Evolutionary conservation across 768 basidiomycete species (phyloP).

Genomic region (Boletus pseudopeckii): DNA sequence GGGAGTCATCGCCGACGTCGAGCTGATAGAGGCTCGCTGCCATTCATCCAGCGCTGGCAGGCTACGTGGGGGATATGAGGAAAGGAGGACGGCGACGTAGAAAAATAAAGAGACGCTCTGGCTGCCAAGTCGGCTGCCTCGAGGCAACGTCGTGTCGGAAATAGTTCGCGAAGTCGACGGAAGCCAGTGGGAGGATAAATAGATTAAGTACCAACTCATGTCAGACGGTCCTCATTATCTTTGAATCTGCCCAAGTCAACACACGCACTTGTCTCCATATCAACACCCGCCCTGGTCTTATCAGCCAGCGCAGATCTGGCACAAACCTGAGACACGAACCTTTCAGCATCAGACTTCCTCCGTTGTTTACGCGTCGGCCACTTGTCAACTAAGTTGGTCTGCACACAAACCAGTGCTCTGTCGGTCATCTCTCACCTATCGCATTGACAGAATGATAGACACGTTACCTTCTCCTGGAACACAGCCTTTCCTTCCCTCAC

Average conservation of each 20-base stretch:
- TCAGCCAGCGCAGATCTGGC: slow-evolving; percentile 5
- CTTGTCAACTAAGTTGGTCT: not conserved
- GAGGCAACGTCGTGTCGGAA: slow-evolving; percentile 29
- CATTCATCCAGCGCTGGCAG: slow-evolving; percentile 32
- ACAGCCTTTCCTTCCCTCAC: slow-evolving; percentile 45
- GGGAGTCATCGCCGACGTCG: slow-evolving; percentile 65
- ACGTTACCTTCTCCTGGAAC: slow-evolving; percentile 40
- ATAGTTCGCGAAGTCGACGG: slow-evolving; percentile 14
- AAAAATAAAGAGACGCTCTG: slow-evolving; percentile 19
- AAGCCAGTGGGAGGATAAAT: not conserved
- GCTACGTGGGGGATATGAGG: slow-evolving; percentile 2
- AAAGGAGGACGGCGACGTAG: slow-evolving; percentile 1
- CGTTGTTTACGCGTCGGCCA: slow-evolving; percentile 1
- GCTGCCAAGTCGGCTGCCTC: slow-evolving; percentile 26
- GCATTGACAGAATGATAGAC: slow-evolving; percentile 18
- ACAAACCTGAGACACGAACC: not conserved
- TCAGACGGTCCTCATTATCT: not conserved
- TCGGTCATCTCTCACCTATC: not conserved
- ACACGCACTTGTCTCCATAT: slow-evolving; percentile 17
- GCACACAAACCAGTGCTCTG: slow-evolving; percentile 18
- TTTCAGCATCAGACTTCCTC: not conserved
- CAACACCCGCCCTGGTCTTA: slow-evolving; percentile 10
- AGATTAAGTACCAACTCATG: not conserved
- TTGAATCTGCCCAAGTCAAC: not conserved
- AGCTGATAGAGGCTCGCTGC: slow-evolving; percentile 33